phyloP scores from a whole-genome alignment of 768 basidiomycete genomes.

The Lyophyllum atratum region DNA sequence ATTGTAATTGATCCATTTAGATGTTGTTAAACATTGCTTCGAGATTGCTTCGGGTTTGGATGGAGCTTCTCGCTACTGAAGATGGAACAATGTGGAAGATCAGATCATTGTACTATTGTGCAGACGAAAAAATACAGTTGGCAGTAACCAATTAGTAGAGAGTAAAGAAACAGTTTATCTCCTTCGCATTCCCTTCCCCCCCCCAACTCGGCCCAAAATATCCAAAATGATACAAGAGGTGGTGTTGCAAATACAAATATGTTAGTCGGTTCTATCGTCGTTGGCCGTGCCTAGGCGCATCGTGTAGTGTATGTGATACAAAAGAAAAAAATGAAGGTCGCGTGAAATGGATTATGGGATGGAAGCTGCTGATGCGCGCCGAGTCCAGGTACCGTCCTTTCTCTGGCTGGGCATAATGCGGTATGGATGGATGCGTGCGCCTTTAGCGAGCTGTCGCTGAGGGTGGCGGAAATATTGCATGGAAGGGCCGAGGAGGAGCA shows the following conservation, averaged over 20 bases:
- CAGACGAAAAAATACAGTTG: slow-evolving; percentile 4
- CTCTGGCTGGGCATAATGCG: slow-evolving; percentile 36
- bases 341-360: not conserved
- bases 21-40: not conserved
- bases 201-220: not conserved
- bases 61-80: not conserved
- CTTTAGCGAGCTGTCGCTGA: slow-evolving; percentile 40
- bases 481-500: slow-evolving; percentile 53
- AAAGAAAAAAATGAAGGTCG: not conserved
- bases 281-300: not conserved
- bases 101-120: slow-evolving; percentile 1
- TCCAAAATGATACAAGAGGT: slow-evolving; percentile 9
- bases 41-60: not conserved
- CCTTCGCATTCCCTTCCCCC: not conserved
- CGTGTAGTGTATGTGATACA: not conserved
- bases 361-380: slow-evolving; percentile 6
- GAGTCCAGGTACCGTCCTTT: not conserved
- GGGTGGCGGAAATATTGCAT: slow-evolving; percentile 48
- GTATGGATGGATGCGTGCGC: slow-evolving; percentile 59
- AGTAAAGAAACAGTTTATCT: not conserved
- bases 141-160: not conserved
- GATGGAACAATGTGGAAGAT: not conserved
- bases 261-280: slow-evolving; percentile 4
- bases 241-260: slow-evolving; percentile 17
- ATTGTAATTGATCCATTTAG: no score